Base-by-base conservation (phyloP, 2,329 filamentous ascomycete genomes). In the Colletotrichum navitas region DNA sequence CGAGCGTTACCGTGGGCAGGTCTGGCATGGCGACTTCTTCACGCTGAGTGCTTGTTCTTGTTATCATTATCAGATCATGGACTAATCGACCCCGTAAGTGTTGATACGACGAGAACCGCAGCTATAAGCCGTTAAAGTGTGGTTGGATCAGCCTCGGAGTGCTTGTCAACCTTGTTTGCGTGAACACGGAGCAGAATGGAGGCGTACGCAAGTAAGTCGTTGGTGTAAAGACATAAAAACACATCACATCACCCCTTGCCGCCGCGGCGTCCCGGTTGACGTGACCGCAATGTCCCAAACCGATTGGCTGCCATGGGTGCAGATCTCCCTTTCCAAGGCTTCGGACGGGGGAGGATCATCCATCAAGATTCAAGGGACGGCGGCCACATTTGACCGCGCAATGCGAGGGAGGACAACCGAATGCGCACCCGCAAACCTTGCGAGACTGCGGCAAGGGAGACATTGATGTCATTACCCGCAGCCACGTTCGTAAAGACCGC, bases 1-100 rank as follows among this genome's bases (percentile, higher is more conserved):
- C 79, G 10, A 82, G 76, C 14, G 66, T 78, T 54, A 82, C 75
- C 1, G 71, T 77, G 7, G 80, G 80, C n/a, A 80, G 74, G 29
- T 73, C 67, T 10, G 60, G 36, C 65, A 66, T 66, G 16, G 5
- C 34, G 43, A 24, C 26, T 26, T 24, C 24, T 21, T n/a, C 49
- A 5, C 18, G 10, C 12, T 26, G 45, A 6, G 49, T 43, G 39
- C 2, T 43, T 39, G 45, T 5, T 26, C 5, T 21, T 2, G 12
- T 1, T 36, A 29, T 18, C 24, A 14, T 34, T n/a, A 6, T 10
- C 7, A 14, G 18, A 14, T 14, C 8, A 6, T 14, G 14, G 32
- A 7, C 3, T 2, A 6, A 14, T 5, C 1, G 8, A 2, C 2
- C 18, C 7, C 2, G 16, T 2, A 16, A 14, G 5, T 1, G 29